Evolutionary conservation across 2,329 filamentous ascomycete species (phyloP).

Genomic region (Aspergillus brunneoviolaceus): DNA sequence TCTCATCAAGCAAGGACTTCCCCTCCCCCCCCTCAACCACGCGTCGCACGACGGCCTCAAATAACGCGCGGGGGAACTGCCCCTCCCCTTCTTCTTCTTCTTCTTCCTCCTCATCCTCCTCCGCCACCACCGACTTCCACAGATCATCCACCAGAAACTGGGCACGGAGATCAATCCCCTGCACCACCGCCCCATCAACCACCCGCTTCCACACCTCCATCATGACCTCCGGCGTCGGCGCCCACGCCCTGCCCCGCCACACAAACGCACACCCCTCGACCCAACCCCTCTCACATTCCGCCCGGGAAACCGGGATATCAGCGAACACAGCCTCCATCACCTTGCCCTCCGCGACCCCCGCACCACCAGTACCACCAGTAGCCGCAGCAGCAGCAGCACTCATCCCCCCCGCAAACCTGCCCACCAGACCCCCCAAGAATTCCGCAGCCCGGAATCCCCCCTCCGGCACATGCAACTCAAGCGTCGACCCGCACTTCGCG

Average conservation of each 20-base stretch:
- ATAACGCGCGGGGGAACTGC: conserved; percentile 34
- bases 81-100: conserved; percentile 22
- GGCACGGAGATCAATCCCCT: conserved; percentile 41
- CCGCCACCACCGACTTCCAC: conserved; percentile 42
- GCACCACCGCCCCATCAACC: conserved; percentile 39
- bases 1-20: conserved; percentile 19
- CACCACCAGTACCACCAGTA: too few relatives aligned
- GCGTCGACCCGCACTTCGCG: conserved; percentile 46
- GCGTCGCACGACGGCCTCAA: conserved; percentile 41
- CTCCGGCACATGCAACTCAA: conserved; percentile 42
- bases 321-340: conserved; percentile 45
- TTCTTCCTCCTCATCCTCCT: conserved; percentile 35
- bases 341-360: conserved; percentile 17
- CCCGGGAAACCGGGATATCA: conserved; percentile 54
- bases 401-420: conserved; percentile 27
- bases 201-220: conserved; percentile 51
- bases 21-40: conserved; percentile 29
- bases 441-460: conserved; percentile 33
- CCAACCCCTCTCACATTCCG: conserved; percentile 54
- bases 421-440: conserved; percentile 31
- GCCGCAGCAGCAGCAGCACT: conserved; percentile 7
- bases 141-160: conserved; percentile 44
- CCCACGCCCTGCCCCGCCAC: conserved; percentile 15
- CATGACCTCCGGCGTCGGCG: conserved; percentile 50
- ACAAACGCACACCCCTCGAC: conserved; percentile 55